Percentiles rank a stretch among this genome's conserved stretches.
These are phyloP conservation scores for Eremothecium sinecaudum DNA, from an alignment of 1,139 yeast genomes.

Conservation along the genomic window DNA sequence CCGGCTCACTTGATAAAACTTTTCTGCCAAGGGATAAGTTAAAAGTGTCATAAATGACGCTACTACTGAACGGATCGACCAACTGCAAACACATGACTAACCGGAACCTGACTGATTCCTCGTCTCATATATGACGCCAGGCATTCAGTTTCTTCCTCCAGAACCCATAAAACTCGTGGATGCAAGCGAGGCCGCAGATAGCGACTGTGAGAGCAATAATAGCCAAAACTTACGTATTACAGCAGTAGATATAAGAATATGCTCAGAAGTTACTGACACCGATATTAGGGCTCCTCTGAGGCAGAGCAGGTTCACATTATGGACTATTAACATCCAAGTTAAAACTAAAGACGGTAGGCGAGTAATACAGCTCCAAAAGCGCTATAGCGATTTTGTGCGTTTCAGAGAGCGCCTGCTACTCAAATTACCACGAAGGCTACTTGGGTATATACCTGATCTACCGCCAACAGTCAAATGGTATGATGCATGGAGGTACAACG, in stretches of 20 bases:
- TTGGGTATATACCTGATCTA: constrained; percentile 17
- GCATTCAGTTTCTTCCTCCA: constrained; percentile 17
- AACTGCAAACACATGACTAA: too few species aligned
- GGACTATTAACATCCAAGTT: constrained; percentile 22
- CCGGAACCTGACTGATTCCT: too few species aligned
- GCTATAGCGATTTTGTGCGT: constrained; percentile 24
- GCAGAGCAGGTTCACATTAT: constrained; percentile 22
- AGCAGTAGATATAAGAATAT: too few species aligned
- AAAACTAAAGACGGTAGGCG: constrained; percentile 12
- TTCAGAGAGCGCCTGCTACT: constrained; percentile 15
- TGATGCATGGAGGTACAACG: constrained; percentile 23
- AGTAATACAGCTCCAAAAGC: constrained; percentile 18
- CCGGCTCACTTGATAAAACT: too few species aligned
- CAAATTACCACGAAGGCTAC: constrained; percentile 10
- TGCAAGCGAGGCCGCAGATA: constrained; percentile 5
- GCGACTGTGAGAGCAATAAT: not conserved
- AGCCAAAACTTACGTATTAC: too few species aligned
- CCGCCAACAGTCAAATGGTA: constrained; percentile 29
- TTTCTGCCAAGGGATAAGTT: too few species aligned
- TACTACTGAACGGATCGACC: too few species aligned
- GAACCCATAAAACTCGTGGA: constrained; percentile 21
- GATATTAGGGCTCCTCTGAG: too few species aligned
- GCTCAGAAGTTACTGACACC: too few species aligned
- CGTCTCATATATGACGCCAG: constrained; percentile 3
- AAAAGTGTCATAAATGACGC: constrained; percentile 2